Percentiles rank a stretch among this genome's conserved stretches.
Conservation (phyloP, 805 yeast species). For the Isabelozyma heimii region DNA sequence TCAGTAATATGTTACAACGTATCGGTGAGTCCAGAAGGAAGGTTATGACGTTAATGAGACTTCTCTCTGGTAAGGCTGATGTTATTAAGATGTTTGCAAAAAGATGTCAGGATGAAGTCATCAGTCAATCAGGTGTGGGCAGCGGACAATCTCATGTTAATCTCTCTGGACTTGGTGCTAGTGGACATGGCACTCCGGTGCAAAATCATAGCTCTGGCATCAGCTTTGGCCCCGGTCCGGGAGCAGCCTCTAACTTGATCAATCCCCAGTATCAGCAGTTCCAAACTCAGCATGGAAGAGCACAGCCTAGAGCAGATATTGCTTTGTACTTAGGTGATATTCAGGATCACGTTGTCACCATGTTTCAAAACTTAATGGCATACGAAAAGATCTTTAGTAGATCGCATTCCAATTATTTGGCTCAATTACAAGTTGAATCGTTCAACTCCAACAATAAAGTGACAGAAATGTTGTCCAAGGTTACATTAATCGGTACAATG, state of each 20-base stretch:
- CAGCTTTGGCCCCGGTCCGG: slow-evolving; percentile 35
- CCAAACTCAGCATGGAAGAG: slow-evolving; percentile 19
- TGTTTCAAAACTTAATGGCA: slow-evolving; percentile 86
- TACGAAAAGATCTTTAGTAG: slow-evolving; percentile 92
- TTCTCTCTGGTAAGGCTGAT: slow-evolving; percentile 91
- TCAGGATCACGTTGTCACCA: slow-evolving; percentile 94
- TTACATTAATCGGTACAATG: slow-evolving; percentile 86
- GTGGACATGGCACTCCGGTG: slow-evolving; percentile 6
- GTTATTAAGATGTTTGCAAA: slow-evolving; percentile 95
- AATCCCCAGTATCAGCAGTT: slow-evolving; percentile 9
- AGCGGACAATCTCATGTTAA: slow-evolving; percentile 11
- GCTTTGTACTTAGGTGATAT: slow-evolving; percentile 92
- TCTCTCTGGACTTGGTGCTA: slow-evolving; percentile 9
- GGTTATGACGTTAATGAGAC: slow-evolving; percentile 88
- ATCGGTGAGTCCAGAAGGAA: slow-evolving; percentile 89
- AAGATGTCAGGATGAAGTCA: slow-evolving; percentile 77
- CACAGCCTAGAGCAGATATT: slow-evolving; percentile 82
- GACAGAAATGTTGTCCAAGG: slow-evolving; percentile 84
- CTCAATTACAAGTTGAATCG: slow-evolving; percentile 90
- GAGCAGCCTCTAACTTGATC: slow-evolving; percentile 22
- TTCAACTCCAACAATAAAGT: slow-evolving; percentile 82
- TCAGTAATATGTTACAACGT: slow-evolving; percentile 69
- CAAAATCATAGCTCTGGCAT: slow-evolving; percentile 19
- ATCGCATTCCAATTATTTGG: slow-evolving; percentile 88
- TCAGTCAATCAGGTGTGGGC: slow-evolving; percentile 4